Conservation (phyloP, 441 rosid species). For the Populus hybrid region DNA sequence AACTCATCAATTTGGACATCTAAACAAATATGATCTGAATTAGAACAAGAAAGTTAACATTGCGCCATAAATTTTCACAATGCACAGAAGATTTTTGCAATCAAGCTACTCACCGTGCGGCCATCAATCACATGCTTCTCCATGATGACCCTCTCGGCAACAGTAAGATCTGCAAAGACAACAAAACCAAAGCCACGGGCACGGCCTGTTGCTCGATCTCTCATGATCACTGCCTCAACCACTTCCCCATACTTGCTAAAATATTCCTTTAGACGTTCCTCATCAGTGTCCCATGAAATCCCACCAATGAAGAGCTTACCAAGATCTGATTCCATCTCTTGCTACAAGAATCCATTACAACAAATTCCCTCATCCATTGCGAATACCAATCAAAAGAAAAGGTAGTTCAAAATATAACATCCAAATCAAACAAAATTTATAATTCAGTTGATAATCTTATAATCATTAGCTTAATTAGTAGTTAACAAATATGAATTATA, state of each 20-base stretch:
- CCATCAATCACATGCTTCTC: slow-evolving; percentile 88
- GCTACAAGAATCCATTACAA: slow-evolving; percentile 35
- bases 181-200: slow-evolving; percentile 40
- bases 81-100: slow-evolving; percentile 14
- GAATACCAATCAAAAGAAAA: slow-evolving; percentile 23
- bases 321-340: slow-evolving; percentile 78
- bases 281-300: slow-evolving; percentile 96
- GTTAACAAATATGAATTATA: slow-evolving; percentile 14
- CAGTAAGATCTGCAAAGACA: slow-evolving; percentile 79
- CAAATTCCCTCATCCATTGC: slow-evolving; percentile 32
- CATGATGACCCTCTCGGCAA: slow-evolving; percentile 76
- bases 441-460: no score
- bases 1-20: neutral
- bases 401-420: slow-evolving; percentile 8
- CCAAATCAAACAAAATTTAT: slow-evolving; percentile 4
- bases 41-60: slow-evolving; percentile 11
- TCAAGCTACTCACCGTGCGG: slow-evolving; percentile 54
- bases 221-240: slow-evolving; percentile 92
- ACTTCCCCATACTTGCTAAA: slow-evolving; percentile 84
- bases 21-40: neutral
- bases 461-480: slow-evolving; percentile 13
- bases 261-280: slow-evolving; percentile 86
- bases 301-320: slow-evolving; percentile 97
- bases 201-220: slow-evolving; percentile 89
- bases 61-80: slow-evolving; percentile 2